phyloP scores from a whole-genome alignment of 169 alveolate species.

The Plasmodium vivax region DNA sequence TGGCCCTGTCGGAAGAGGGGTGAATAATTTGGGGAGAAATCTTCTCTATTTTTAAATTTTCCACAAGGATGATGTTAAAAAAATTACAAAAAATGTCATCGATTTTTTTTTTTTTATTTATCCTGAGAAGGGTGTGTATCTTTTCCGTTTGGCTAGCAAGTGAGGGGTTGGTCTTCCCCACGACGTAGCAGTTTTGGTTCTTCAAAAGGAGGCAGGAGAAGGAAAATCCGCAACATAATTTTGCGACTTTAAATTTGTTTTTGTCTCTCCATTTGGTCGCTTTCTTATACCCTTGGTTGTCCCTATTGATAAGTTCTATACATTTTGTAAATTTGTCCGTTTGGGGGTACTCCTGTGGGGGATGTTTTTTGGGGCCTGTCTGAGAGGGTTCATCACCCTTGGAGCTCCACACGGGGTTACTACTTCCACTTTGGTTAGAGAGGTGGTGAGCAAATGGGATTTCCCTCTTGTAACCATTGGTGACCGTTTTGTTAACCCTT shows the following conservation, averaged over 20 bases:
- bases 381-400: not conserved
- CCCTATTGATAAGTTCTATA: not conserved
- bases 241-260: conserved; percentile 7
- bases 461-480: not conserved
- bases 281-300: not conserved
- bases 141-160: not conserved
- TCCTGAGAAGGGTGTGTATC: conserved; percentile 6
- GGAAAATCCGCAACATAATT: conserved; percentile 70
- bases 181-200: conserved; percentile 26
- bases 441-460: not conserved
- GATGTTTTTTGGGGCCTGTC: not conserved
- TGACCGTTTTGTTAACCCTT: not conserved
- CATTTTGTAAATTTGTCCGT: not conserved
- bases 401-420: not conserved
- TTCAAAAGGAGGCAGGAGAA: conserved; percentile 47
- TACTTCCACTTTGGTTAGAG: not conserved
- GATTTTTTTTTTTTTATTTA: conserved; percentile 50
- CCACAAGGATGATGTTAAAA: conserved; percentile 43
- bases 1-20: not conserved
- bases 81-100: conserved; percentile 43
- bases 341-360: not conserved
- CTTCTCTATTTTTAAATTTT: conserved; percentile 30
- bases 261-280: not conserved
- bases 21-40: conserved; percentile 23
- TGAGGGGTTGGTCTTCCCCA: conserved; percentile 21